Evolutionary conservation across 257 asterid genomes (phyloP).

Genomic region (Scutellaria galericulata): DNA sequence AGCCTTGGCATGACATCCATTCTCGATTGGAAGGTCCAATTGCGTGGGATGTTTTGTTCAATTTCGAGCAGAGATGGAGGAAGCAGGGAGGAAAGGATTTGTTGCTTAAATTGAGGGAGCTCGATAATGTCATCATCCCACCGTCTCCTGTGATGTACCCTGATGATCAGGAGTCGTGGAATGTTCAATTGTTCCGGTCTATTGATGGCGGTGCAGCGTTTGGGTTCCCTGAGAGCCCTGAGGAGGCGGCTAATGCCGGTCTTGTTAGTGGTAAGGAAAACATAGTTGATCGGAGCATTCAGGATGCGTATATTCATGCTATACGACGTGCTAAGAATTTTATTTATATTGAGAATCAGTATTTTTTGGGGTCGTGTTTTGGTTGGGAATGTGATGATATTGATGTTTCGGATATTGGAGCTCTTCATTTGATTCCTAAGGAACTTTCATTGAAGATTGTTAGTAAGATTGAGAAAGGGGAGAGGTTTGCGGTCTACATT

Average conservation of each 20-base stretch:
- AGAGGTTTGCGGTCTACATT: constrained; percentile 70
- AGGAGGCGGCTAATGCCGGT: constrained; percentile 76
- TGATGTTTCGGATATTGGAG: constrained; percentile 73
- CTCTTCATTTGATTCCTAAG: constrained; percentile 73
- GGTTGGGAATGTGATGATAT: constrained; percentile 68
- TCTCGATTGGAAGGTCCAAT: constrained; percentile 80
- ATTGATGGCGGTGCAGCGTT: constrained; percentile 95
- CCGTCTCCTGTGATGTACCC: constrained; percentile 79
- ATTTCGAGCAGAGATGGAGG: constrained; percentile 92
- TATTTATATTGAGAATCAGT: constrained; percentile 84
- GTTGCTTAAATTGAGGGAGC: constrained; percentile 66
- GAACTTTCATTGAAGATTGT: constrained; percentile 82
- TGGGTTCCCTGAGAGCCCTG: constrained; percentile 82
- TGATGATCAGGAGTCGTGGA: constrained; percentile 80
- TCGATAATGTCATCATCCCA: constrained; percentile 57
- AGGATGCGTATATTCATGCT: constrained; percentile 85
- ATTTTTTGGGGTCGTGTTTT: constrained; percentile 75
- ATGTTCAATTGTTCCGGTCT: constrained; percentile 81
- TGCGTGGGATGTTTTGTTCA: constrained; percentile 87
- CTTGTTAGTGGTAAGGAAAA: constrained; percentile 85
- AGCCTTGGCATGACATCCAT: constrained; percentile 93
- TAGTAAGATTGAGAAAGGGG: constrained; percentile 82
- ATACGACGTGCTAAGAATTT: constrained; percentile 84
- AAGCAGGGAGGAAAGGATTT: constrained; percentile 82
- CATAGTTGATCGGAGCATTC: constrained; percentile 80